Percentiles rank a stretch among this genome's conserved stretches.
Evolutionary conservation across 1,284 basidiomycete genomes (phyloP).

Genomic region (Apiotrichum laibachii): DNA sequence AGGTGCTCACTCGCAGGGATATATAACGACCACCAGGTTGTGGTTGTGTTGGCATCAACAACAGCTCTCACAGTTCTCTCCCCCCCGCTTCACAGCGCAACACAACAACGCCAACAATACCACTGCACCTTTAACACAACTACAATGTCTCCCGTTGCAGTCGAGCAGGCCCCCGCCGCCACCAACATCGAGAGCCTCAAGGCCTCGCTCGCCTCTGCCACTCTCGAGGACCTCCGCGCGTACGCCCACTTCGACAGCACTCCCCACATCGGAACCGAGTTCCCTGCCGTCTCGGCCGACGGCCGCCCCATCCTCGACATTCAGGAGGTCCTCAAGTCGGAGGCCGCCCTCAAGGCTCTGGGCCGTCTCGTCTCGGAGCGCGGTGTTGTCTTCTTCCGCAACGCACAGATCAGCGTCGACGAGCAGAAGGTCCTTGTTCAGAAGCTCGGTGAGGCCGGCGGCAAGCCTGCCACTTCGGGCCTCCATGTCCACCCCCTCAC

Average conservation of each 20-base stretch:
- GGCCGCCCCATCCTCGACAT: constrained; percentile 30
- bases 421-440: constrained; percentile 55
- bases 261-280: constrained; percentile 46
- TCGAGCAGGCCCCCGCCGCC: background rate
- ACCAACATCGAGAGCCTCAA: background rate
- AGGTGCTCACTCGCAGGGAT: no score
- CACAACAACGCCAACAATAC: background rate
- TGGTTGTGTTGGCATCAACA: no score
- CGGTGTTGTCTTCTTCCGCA: constrained; percentile 66
- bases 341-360: constrained; percentile 28
- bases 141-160: constrained; percentile 14
- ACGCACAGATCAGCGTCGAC: constrained; percentile 54
- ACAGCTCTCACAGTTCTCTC: no score
- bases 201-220: background rate
- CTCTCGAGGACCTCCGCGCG: constrained; percentile 9
- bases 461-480: constrained; percentile 58
- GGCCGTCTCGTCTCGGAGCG: constrained; percentile 58
- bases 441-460: constrained; percentile 57
- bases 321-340: constrained; percentile 27
- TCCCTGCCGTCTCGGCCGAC: constrained; percentile 26
- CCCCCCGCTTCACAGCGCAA: background rate
- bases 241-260: constrained; percentile 36
- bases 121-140: background rate
- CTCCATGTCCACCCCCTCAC: constrained; percentile 66
- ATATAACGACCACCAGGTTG: no score